phyloP scores from a whole-genome alignment of 176 grass and related monocot genomes.

The Eremochloa ophiuroides region DNA sequence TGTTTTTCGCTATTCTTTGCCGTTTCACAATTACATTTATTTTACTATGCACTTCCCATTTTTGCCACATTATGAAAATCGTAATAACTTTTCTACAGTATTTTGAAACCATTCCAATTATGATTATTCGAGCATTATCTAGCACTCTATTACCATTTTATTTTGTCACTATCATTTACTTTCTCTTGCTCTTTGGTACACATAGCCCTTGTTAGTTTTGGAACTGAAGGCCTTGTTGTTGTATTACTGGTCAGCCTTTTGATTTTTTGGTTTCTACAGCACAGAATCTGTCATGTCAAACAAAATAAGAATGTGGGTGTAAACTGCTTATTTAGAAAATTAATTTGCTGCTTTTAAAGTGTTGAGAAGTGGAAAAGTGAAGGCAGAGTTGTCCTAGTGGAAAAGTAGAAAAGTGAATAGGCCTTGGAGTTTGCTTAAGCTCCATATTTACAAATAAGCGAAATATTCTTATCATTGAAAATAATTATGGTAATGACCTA shows the following conservation, averaged over 20 bases:
- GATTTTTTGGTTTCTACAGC: not conserved
- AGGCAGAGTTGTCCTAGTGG: not conserved
- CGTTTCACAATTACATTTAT: not conserved
- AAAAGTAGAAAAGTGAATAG: not conserved
- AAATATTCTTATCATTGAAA: not conserved
- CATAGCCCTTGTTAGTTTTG: not conserved
- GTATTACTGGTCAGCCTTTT: not conserved
- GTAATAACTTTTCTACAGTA: not conserved
- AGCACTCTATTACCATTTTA: not conserved
- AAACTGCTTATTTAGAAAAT: not conserved
- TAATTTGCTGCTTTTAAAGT: not conserved
- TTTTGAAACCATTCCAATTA: not conserved
- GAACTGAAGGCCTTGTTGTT: not conserved
- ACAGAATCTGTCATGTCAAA: not conserved
- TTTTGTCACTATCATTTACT: not conserved
- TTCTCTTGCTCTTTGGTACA: not conserved
- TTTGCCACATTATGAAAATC: not conserved
- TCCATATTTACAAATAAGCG: constrained; percentile 1
- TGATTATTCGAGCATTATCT: not conserved
- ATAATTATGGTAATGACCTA: not conserved
- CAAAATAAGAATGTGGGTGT: not conserved
- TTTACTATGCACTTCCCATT: not conserved
- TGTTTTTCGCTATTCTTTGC: not conserved
- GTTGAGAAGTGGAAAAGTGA: not conserved
- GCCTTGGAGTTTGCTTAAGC: constrained; percentile 4